Conservation (phyloP, 345 rosid genomes). For the Boechera retrofracta region DNA sequence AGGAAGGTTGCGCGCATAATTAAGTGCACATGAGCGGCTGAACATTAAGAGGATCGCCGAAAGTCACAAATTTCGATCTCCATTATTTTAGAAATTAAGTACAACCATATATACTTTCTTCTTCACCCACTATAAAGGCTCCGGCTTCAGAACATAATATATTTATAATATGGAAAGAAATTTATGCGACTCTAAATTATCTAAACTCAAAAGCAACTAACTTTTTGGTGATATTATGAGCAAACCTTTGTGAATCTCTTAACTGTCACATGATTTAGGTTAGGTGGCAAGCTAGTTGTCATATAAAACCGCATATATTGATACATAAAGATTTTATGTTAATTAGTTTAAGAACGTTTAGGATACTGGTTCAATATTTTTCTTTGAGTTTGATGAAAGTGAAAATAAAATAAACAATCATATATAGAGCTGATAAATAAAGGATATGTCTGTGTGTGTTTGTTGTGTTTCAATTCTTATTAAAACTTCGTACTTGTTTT, state of each 20-base stretch:
- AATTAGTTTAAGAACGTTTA: not conserved
- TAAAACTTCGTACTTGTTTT: not conserved
- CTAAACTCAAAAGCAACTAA: constrained; percentile 24
- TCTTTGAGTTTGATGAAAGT: not conserved
- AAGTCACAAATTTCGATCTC: constrained; percentile 27
- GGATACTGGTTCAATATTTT: not conserved
- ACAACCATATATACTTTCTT: constrained; percentile 26
- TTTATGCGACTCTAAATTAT: constrained; percentile 24
- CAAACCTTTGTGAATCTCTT: constrained; percentile 35
- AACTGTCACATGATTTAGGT: constrained; percentile 29
- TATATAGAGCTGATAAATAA: not conserved
- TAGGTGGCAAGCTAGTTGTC: constrained; percentile 37
- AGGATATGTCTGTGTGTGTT: not conserved
- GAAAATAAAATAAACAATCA: not conserved
- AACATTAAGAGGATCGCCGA: constrained; percentile 40
- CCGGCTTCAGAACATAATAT: not conserved
- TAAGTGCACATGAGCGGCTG: constrained; percentile 42
- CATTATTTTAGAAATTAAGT: constrained; percentile 20
- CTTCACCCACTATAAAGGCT: constrained; percentile 30
- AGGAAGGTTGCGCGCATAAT: constrained; percentile 34
- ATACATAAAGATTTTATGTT: not conserved
- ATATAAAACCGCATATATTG: not conserved
- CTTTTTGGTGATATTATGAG: constrained; percentile 29
- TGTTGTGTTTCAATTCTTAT: not conserved
- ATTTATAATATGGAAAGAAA: constrained; percentile 19